Evolutionary conservation across 2,329 filamentous ascomycete species (phyloP).

Genomic region (Septoria linicola): DNA sequence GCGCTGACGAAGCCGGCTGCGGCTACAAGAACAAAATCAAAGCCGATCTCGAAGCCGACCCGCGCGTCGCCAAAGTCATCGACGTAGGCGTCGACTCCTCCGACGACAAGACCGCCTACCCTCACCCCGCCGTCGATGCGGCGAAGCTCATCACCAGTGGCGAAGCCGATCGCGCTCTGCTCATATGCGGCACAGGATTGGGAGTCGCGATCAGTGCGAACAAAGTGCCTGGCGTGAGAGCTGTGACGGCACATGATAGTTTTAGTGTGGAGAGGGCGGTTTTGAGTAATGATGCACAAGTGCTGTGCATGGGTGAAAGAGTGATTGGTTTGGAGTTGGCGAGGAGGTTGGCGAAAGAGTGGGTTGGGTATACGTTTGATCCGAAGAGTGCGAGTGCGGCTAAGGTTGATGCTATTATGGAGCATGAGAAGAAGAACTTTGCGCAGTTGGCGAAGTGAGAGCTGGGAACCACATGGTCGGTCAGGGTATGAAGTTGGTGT

Average conservation of each 20-base stretch:
- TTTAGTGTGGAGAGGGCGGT: constrained; percentile 80
- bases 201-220: constrained; percentile 88
- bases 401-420: constrained; percentile 54
- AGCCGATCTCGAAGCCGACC: constrained; percentile 65
- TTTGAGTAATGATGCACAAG: constrained; percentile 82
- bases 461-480: not conserved
- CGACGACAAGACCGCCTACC: constrained; percentile 77
- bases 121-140: constrained; percentile 72
- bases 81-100: constrained; percentile 70
- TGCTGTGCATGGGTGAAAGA: constrained; percentile 80
- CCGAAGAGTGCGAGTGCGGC: constrained; percentile 59
- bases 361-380: constrained; percentile 82
- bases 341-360: constrained; percentile 73
- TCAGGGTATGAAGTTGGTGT: no score
- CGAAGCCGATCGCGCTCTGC: constrained; percentile 71
- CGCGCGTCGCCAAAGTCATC: constrained; percentile 64
- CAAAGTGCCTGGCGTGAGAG: constrained; percentile 78
- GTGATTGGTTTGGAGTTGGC: constrained; percentile 81
- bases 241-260: constrained; percentile 85
- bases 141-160: constrained; percentile 63
- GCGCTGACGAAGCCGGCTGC: constrained; percentile 70
- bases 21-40: constrained; percentile 78
- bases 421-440: constrained; percentile 47
- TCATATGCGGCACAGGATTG: constrained; percentile 83
- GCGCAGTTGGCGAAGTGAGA: constrained; percentile 13